phyloP scores from a whole-genome alignment of 257 asterid species.

The Solanum virginianum region DNA sequence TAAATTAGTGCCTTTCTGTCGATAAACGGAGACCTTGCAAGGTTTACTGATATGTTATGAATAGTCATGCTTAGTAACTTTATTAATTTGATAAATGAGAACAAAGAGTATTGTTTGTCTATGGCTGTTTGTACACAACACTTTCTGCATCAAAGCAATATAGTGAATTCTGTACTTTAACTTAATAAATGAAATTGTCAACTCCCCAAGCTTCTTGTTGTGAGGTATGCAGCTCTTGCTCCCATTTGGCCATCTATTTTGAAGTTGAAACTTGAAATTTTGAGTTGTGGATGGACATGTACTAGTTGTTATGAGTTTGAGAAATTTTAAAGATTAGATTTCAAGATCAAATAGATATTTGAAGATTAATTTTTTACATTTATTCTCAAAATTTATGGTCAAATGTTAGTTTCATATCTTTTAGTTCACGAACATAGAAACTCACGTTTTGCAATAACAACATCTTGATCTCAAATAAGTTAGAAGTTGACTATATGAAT shows the following conservation, averaged over 20 bases:
- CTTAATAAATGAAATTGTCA: not conserved
- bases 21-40: not conserved
- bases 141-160: not conserved
- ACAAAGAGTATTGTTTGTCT: not conserved
- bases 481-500: not conserved
- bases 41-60: not conserved
- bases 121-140: not conserved
- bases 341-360: no score
- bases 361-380: no score
- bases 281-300: no score
- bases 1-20: constrained; percentile 18
- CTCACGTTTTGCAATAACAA: not conserved
- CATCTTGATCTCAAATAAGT: fast-evolving
- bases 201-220: no score
- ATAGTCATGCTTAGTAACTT: not conserved
- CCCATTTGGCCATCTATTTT: no score
- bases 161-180: not conserved
- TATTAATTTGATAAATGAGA: not conserved
- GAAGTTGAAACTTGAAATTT: no score
- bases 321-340: no score
- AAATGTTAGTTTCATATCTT: not conserved
- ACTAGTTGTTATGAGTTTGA: no score
- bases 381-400: no score
- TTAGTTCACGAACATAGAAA: not conserved
- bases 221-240: no score